phyloP scores from a whole-genome alignment of 805 yeast genomes.

The Yamadazyma takamatsuzukensis region DNA sequence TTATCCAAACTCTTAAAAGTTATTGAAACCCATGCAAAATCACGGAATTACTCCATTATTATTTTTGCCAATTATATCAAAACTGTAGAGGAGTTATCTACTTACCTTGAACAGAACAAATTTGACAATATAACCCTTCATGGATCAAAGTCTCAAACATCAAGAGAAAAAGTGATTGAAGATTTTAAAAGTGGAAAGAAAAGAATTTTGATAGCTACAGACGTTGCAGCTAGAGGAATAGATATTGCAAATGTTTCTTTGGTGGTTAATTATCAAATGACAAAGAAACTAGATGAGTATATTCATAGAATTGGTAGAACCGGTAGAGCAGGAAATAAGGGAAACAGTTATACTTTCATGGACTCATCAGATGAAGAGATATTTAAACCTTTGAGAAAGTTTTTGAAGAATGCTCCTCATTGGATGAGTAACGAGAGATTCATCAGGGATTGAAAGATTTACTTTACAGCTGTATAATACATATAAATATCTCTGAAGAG shows the following conservation, averaged over 20 bases:
- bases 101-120: conserved; percentile 42
- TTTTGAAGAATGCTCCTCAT: conserved; percentile 33
- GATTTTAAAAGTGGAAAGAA: conserved; percentile 53
- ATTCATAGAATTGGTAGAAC: conserved; percentile 95
- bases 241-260: conserved; percentile 85
- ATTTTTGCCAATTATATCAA: conserved; percentile 77
- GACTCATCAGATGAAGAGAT: conserved; percentile 53
- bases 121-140: conserved; percentile 58
- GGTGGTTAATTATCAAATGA: conserved; percentile 85
- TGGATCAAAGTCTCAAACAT: conserved; percentile 82
- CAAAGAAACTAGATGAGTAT: conserved; percentile 73
- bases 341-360: conserved; percentile 72
- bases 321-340: conserved; percentile 87
- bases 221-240: conserved; percentile 93
- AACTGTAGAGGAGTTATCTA: conserved; percentile 64
- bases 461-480: too few species aligned
- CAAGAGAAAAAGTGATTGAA: conserved; percentile 73
- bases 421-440: conserved; percentile 7
- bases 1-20: conserved; percentile 40
- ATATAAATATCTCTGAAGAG: too few species aligned
- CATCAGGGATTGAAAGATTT: too few species aligned
- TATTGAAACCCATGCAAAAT: conserved; percentile 43
- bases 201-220: conserved; percentile 81
- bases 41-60: conserved; percentile 44
- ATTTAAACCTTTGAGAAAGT: conserved; percentile 47